Base-by-base conservation (phyloP, 371 early-diverging fungal species). In the Apophysomyces elegans region DNA sequence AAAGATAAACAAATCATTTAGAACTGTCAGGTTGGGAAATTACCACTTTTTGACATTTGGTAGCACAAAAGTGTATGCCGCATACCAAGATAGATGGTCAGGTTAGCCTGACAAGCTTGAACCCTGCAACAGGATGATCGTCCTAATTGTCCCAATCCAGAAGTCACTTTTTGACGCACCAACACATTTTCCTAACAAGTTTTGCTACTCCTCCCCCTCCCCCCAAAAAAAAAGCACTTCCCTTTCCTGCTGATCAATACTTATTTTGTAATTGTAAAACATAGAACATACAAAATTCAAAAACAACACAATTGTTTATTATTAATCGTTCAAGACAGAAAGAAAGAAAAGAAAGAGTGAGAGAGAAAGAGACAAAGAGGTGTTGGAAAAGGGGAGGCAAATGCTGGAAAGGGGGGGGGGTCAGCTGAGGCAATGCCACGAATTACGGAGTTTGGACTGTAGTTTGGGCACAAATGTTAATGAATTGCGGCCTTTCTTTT, bases 161-260 rank as follows among this genome's bases (percentile, higher is more conserved):
- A 26, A 18, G n/a, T 50, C 21, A 21, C 16, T 16, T 14, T 47
- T 50, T 7, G 21, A 50, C 54, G 54, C 54, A 50, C 21, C 21
- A 50, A 16, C 54, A 50, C 54, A 50, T 50, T 50, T n/a, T 50
- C 54, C 9, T 50, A 50, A 50, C 54, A 50, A 50, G 54, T 50
- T 50, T 50, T 1, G 32, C n/a, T 50, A 21, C n/a, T 50, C 16
- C 54, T 50, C n/a, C 16, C 47, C n/a, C 4, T 4, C 1, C 47
- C 47, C 47, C 18, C 2, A 0, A 0, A n/a, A 7, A n/a, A 7
- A 7, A n/a, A 21, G 4, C 32, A n/a, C 54, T 50, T 9, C 9
- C 7, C 21, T 26, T 21, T 9, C 9, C 21, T 2, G 13, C 41
- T 41, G 32, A 26, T 26, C 32, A 26, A 26, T 26, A 26, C 2